Base-by-base conservation (phyloP, 139 green algal species). In the Pseudopediastrum boryanum region DNA sequence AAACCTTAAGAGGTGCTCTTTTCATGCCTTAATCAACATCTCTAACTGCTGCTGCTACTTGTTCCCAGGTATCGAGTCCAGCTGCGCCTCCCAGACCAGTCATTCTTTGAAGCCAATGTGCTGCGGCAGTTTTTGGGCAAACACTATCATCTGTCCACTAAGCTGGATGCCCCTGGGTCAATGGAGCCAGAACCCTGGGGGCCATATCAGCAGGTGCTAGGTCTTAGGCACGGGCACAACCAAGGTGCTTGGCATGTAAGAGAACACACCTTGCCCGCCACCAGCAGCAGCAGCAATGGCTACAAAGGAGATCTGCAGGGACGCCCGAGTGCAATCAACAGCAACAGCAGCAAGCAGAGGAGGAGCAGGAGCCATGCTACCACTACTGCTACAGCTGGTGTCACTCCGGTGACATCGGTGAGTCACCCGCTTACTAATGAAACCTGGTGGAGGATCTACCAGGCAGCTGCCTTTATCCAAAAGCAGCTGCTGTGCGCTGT, bases 381-480 rank as follows among this genome's bases (percentile, higher is more conserved):
- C 35, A 68, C 10, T 8, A 16, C 1, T n/a, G 21, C 16, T 54
- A 43, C n/a, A 42, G 63, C 4, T 21, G 33, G 1, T 7, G 6
- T 39, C 12, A 38, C 2, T 25, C 54, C n/a, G n/a, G n/a, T n/a
- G n/a, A n/a, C n/a, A n/a, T n/a, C 12, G 69, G 41, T 13, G 39
- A 31, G 58, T 41, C 31, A 42, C 41, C 81, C 83, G 1, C 63
- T 91, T 36, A 64, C 75, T 7, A 87, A 85, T 42, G 87, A 88
- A 64, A 75, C 81, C 2, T 86, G 80, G 72, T 89, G 85, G 85
- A 58, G 77, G 62, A 63, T 86, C 77, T 89, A 88, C 65, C 54
- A 83, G 13, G 86, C 85, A 65, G 82, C 80, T 4, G 48, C 67
- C 10, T 83, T 87, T 10, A 39, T 91, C 50, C 46, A 52, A 0